Evolutionary conservation across 257 asterid species (phyloP).

Genomic region (Anisodus acutangulus): DNA sequence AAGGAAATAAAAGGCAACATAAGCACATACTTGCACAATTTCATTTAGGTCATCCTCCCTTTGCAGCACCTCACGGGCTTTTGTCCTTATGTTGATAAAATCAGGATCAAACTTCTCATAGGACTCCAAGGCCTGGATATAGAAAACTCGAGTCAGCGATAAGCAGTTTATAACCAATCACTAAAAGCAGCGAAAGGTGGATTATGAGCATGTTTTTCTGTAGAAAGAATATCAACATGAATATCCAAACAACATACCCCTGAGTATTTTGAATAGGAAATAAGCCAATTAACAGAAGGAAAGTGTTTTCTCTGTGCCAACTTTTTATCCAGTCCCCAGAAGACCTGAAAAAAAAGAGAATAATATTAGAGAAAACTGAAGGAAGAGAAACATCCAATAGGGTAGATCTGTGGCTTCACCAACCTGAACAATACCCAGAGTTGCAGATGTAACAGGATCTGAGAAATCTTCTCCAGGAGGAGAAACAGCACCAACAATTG

Average conservation of each 20-base stretch:
- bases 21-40: slow-evolving; percentile 50
- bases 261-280: slow-evolving; percentile 93
- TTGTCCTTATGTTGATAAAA: slow-evolving; percentile 91
- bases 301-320: slow-evolving; percentile 96
- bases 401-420: slow-evolving; percentile 10
- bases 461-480: slow-evolving; percentile 99
- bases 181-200: slow-evolving; percentile 23
- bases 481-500: slow-evolving; percentile 98
- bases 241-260: slow-evolving; percentile 55
- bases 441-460: slow-evolving; percentile 98
- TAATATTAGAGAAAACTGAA: slow-evolving; percentile 27
- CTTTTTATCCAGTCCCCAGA: slow-evolving; percentile 99
- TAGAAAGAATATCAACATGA: not conserved
- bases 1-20: not conserved
- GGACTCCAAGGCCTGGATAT: slow-evolving; percentile 87
- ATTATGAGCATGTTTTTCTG: not conserved
- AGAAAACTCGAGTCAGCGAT: slow-evolving; percentile 48
- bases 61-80: slow-evolving; percentile 98
- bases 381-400: slow-evolving; percentile 30
- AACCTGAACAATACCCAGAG: slow-evolving; percentile 98
- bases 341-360: slow-evolving; percentile 57
- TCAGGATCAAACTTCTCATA: slow-evolving; percentile 96
- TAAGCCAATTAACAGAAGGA: slow-evolving; percentile 98
- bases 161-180: slow-evolving; percentile 2
- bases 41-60: slow-evolving; percentile 92